Percentiles rank a stretch among this genome's conserved stretches.
Conservation (phyloP, 192 early-diverging fungal species). For the Backusella tuberculispora region DNA sequence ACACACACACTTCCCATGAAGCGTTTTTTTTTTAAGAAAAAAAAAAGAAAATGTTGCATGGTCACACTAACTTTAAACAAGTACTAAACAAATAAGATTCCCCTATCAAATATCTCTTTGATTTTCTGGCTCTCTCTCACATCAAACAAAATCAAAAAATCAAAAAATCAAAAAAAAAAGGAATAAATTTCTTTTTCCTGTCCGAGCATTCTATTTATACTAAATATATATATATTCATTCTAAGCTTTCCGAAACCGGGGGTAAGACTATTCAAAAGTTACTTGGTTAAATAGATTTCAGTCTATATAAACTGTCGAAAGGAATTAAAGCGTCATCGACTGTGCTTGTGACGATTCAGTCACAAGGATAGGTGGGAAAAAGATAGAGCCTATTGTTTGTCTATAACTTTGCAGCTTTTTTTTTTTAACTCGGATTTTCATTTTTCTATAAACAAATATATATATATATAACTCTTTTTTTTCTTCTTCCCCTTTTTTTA, state of each 20-base stretch:
- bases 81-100: not conserved
- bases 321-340: not conserved
- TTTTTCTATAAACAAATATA: not conserved
- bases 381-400: not conserved
- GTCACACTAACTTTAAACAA: not conserved
- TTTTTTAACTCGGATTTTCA: not conserved
- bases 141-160: too few relatives aligned
- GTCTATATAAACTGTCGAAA: not conserved
- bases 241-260: not conserved
- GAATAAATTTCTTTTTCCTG: not conserved
- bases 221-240: not conserved
- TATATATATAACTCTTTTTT: not conserved
- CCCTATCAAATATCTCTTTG: not conserved
- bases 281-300: not conserved
- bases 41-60: not conserved
- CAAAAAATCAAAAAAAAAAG: not conserved
- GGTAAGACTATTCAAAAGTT: not conserved
- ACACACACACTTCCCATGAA: not conserved
- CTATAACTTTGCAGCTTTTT: not conserved
- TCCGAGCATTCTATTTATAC: too few relatives aligned
- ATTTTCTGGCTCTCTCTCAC: not conserved
- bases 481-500: not conserved
- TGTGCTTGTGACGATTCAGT: constrained; percentile 6
- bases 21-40: too few relatives aligned
- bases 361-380: constrained; percentile 14